These are phyloP conservation scores for Nigrospora osmanthi DNA, from an alignment of 2,329 filamentous ascomycete genomes.

Conservation along the genomic window DNA sequence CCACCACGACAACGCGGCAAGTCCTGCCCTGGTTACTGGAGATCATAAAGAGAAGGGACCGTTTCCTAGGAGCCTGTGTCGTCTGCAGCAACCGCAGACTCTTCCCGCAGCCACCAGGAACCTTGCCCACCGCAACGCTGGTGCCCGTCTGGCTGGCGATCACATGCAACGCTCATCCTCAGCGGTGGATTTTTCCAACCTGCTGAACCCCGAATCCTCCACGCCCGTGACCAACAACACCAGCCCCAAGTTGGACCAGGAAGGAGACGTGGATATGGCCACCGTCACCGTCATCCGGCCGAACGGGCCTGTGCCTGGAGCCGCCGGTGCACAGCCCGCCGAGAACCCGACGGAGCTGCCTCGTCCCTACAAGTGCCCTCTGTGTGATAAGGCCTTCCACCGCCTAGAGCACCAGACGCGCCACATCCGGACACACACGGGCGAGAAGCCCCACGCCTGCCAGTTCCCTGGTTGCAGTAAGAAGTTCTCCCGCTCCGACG, in stretches of 20 bases:
- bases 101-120: too few species aligned
- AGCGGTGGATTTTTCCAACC: slow-evolving; percentile 67
- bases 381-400: slow-evolving; percentile 98
- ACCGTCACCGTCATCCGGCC: slow-evolving; percentile 51
- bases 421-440: slow-evolving; percentile 95
- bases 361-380: slow-evolving; percentile 93
- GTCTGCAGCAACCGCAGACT: too few species aligned
- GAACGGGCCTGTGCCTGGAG: slow-evolving; percentile 53
- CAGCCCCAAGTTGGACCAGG: slow-evolving; percentile 17
- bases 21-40: too few species aligned
- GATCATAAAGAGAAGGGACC: too few species aligned
- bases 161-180: slow-evolving; percentile 72
- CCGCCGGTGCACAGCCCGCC: slow-evolving; percentile 39
- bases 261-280: slow-evolving; percentile 41
- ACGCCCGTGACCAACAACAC: slow-evolving; percentile 20
- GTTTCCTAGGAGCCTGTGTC: too few species aligned
- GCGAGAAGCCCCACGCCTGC: slow-evolving; percentile 96
- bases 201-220: slow-evolving; percentile 56
- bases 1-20: too few species aligned
- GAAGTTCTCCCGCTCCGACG: slow-evolving; percentile 92
- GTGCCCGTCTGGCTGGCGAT: slow-evolving; percentile 33
- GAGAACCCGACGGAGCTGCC: slow-evolving; percentile 67
- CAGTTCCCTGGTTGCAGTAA: slow-evolving; percentile 94
- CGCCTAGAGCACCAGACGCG: slow-evolving; percentile 86
- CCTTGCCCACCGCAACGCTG: slow-evolving; percentile 6